Evolutionary conservation across 306 rosid genomes (phyloP), one percentile per base, ranked within the genome.

Genomic region (Dryas octopetala): DNA sequence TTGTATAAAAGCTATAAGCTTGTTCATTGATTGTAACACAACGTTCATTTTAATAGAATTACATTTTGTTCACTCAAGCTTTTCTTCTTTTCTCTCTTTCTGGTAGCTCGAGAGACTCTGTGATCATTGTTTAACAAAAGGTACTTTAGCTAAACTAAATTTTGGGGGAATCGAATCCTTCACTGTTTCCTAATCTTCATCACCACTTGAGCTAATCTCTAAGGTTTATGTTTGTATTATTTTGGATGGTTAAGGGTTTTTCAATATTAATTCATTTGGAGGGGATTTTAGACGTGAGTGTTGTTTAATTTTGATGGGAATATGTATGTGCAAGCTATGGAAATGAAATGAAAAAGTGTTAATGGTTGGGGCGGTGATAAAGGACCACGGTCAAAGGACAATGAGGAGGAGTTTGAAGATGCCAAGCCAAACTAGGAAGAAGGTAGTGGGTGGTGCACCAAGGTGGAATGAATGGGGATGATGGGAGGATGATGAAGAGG

Each of bases 251-350:
- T 58, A 10, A 26, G n/a, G n/a, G 40, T 19, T 17, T 23, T 23
- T 23, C 23, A 23, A 23, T 23, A 0, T 23, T 23, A 23, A 23
- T 23, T 23, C 23, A 23, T 23, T 23, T 23, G 23, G 23, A 23
- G 23, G 23, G 23, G 53, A 8, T n/a, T 45, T 44, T 44, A 6
- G 83, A 66, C 68, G 50, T 55, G 78, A 75, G 64, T 71, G 7
- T 57, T 65, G 82, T 46, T 52, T 68, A 76, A 81, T 67, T 38
- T 84, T 84, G 78, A 91, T 86, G 23, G 98, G 97, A 5, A 93
- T 88, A 23, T 23, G 23, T 0, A 23, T 23, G 23, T 23, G 59
- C 82, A 84, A 14, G 93, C 89, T 1, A 84, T 7, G 82, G 85
- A 67, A 70, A 91, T 83, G 87, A 93, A 91, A 12, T 79, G 89